Percentiles rank a stretch among this genome's conserved stretches.
Evolutionary conservation across 2,329 filamentous ascomycete genomes (phyloP).

Genomic region (Paraconiothyrium sp.): DNA sequence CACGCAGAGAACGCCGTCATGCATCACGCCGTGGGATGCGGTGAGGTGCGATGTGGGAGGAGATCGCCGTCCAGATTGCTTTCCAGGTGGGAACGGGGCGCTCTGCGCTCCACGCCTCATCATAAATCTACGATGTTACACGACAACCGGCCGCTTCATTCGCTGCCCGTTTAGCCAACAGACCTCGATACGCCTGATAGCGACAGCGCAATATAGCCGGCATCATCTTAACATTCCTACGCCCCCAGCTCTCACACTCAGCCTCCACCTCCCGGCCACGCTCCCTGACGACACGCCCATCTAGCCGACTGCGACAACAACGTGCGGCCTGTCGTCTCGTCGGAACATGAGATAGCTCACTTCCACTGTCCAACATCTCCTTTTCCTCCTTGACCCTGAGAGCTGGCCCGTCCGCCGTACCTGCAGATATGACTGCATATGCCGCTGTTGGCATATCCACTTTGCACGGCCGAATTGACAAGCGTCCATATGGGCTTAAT

Average conservation of each 20-base stretch:
- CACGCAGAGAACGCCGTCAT: constrained; percentile 11
- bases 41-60: constrained; percentile 32
- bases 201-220: constrained; percentile 40
- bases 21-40: constrained; percentile 31
- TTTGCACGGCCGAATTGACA: constrained; percentile 32
- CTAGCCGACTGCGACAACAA: constrained; percentile 31
- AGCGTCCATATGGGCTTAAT: constrained; percentile 40
- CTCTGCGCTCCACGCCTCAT: constrained; percentile 29
- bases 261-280: constrained; percentile 25
- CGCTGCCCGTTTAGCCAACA: constrained; percentile 37
- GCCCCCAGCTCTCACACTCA: constrained; percentile 33
- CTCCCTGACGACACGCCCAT: constrained; percentile 29
- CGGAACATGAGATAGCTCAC: constrained; percentile 17
- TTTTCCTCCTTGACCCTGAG: background rate
- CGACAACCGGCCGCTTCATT: constrained; percentile 33
- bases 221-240: constrained; percentile 32
- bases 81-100: constrained; percentile 33
- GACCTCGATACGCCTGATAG: constrained; percentile 21
- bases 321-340: constrained; percentile 23
- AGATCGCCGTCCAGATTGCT: constrained; percentile 42
- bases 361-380: constrained; percentile 17
- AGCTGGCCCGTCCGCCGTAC: constrained; percentile 25
- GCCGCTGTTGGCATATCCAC: constrained; percentile 24
- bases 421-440: constrained; percentile 38
- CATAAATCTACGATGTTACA: constrained; percentile 49